A percentile compares a stretch with the other conserved stretches of the same genome.
Evolutionary conservation across 805 yeast species (phyloP).

Genomic region (Yarrowia sp.): DNA sequence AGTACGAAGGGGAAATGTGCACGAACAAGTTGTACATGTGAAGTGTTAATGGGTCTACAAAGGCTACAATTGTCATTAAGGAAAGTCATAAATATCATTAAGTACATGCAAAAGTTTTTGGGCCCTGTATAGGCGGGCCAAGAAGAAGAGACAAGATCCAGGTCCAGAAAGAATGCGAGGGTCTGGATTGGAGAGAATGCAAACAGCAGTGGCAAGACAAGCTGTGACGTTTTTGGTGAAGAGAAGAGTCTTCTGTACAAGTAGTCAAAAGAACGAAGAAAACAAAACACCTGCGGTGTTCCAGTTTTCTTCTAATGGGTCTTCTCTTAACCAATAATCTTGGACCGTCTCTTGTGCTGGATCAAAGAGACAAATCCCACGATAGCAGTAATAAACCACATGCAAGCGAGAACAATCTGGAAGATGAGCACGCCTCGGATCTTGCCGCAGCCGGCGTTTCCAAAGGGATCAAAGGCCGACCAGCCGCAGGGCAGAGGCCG

Average conservation of each 20-base stretch:
- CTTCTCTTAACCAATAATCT: neutral
- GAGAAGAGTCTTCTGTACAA: no score
- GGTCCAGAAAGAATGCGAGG: constrained; percentile 6
- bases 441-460: constrained; percentile 45
- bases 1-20: no score
- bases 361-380: constrained; percentile 43
- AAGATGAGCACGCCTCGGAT: constrained; percentile 45
- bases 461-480: constrained; percentile 47
- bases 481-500: constrained; percentile 45
- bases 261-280: no score
- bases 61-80: neutral
- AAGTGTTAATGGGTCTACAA: no score
- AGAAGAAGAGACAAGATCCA: neutral
- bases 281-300: no score
- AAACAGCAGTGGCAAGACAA: no score
- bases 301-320: no score
- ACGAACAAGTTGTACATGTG: no score
- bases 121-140: neutral
- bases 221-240: no score
- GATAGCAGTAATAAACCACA: constrained; percentile 46
- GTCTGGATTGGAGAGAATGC: neutral
- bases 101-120: constrained; percentile 32
- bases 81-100: constrained; percentile 33
- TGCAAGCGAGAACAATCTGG: constrained; percentile 44
- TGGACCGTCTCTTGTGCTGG: constrained; percentile 37